These are phyloP conservation scores for Candida lessepsii DNA, from an alignment of 805 yeast genomes.

Conservation along the genomic window DNA sequence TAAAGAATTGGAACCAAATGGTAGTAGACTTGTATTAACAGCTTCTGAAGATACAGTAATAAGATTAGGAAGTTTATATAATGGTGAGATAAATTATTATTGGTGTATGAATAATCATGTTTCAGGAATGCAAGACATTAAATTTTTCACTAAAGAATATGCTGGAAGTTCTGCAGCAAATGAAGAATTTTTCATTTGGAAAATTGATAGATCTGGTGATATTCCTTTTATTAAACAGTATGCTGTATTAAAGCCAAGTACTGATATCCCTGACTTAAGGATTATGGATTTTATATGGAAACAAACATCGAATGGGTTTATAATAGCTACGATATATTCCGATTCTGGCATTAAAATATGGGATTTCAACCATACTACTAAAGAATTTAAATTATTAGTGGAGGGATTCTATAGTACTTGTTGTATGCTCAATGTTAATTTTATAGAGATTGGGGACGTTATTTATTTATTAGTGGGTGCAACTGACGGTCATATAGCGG, in stretches of 20 bases:
- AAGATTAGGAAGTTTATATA: constrained; percentile 46
- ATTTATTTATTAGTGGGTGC: constrained; percentile 56
- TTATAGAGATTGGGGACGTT: constrained; percentile 31
- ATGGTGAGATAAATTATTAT: constrained; percentile 32
- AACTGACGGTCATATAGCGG: constrained; percentile 76
- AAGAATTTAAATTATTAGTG: constrained; percentile 43
- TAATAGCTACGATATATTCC: constrained; percentile 74
- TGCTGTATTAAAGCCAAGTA: constrained; percentile 54
- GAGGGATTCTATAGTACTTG: constrained; percentile 64
- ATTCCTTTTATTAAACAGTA: constrained; percentile 48
- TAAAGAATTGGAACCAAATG: constrained; percentile 25
- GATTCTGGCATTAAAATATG: constrained; percentile 75
- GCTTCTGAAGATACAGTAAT: constrained; percentile 91
- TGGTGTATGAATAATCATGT: constrained; percentile 80
- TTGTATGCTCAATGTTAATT: constrained; percentile 66
- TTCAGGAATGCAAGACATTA: constrained; percentile 80
- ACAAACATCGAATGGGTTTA: constrained; percentile 44
- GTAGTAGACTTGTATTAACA: constrained; percentile 52
- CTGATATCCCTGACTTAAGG: constrained; percentile 74
- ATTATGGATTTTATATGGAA: constrained; percentile 78
- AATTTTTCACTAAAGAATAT: constrained; percentile 51
- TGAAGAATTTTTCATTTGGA: constrained; percentile 88
- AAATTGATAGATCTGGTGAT: constrained; percentile 37
- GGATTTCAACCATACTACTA: constrained; percentile 42
- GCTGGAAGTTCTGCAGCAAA: constrained; percentile 67